Conservation (phyloP, 176 grass and related monocot genomes). For the Thinopyrum elongatum region DNA sequence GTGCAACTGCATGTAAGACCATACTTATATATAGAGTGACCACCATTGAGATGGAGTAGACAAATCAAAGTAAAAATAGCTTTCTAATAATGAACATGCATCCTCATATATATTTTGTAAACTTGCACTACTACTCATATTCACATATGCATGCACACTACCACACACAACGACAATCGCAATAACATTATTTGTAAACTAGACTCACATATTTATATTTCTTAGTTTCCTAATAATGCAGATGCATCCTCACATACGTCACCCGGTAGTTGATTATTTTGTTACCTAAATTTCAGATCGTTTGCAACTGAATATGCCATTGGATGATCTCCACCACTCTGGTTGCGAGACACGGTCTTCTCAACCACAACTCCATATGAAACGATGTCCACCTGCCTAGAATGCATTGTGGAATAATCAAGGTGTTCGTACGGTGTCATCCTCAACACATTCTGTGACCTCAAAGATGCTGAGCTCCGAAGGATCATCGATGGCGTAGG, state of each 20-base stretch:
- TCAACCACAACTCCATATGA: not conserved
- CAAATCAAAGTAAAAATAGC: too few species aligned
- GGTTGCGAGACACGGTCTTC: conserved; percentile 10
- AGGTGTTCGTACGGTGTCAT: conserved; percentile 1
- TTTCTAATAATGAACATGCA: too few species aligned
- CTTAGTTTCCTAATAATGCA: not conserved
- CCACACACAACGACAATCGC: too few species aligned
- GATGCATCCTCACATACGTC: not conserved
- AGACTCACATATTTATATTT: not conserved
- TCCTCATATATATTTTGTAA: too few species aligned
- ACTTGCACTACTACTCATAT: too few species aligned
- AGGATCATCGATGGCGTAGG: not conserved
- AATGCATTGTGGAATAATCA: not conserved
- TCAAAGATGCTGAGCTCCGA: not conserved
- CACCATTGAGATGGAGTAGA: too few species aligned
- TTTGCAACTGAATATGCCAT: not conserved
- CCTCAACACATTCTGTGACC: conserved; percentile 19
- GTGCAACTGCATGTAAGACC: too few species aligned
- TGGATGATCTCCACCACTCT: conserved; percentile 29
- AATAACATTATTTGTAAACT: too few species aligned
- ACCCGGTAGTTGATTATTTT: not conserved
- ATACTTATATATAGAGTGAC: too few species aligned
- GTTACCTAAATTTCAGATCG: not conserved
- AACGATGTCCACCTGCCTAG: not conserved
- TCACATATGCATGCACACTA: too few species aligned